Base-by-base conservation (phyloP, 176 grass and related monocot genomes). In the Raddia guianensis region DNA sequence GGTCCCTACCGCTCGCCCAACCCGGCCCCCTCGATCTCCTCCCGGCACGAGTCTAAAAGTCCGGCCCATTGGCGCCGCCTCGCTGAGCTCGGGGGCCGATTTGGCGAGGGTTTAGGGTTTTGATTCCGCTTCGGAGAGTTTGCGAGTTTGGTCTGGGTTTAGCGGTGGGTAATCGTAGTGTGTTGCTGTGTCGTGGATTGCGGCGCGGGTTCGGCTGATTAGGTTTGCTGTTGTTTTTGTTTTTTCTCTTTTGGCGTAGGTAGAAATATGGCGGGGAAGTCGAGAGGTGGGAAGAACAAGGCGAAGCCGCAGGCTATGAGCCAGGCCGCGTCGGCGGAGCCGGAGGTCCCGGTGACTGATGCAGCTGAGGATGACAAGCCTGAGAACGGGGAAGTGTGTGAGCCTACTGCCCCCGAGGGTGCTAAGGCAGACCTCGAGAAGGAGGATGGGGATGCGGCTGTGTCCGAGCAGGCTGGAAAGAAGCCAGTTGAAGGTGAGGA, bases 221-320 rank as follows among this genome's bases (percentile, higher is more conserved):
- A n/a, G 60, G 81, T 93, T 76, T 18, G 67, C 8, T 54, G 79
- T 10, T 5, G 32, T 35, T 61, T 1, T n/a, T 32, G 27, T 27
- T 27, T 27, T 27, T 27, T 1, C 27, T 27, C 27, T 44, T 80
- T 14, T 83, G 65, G 40, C 6, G 56, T 40, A 50, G 42, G 55
- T 86, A 85, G 80, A 81, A 56, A 77, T 84, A 99, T 99, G 97
- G 97, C 93, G 80, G 97, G 97, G 53, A 99, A 96, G 77, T 95
- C 93, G 18, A 99, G 95, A 68, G 92, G 87, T 34, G 79, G 74
- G 42, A 99, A 76, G 61, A 96, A 78, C 84, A 97, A 93, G 87
- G 86, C 76, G 10, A 95, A 85, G 79, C 82, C 86, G 5, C 62
- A 78, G 54, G 76, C 54, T 35, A 58, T 62, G 2, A 77, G 47